Evolutionary conservation across 768 basidiomycete species (phyloP).

Genomic region (Astraeus odoratus): DNA sequence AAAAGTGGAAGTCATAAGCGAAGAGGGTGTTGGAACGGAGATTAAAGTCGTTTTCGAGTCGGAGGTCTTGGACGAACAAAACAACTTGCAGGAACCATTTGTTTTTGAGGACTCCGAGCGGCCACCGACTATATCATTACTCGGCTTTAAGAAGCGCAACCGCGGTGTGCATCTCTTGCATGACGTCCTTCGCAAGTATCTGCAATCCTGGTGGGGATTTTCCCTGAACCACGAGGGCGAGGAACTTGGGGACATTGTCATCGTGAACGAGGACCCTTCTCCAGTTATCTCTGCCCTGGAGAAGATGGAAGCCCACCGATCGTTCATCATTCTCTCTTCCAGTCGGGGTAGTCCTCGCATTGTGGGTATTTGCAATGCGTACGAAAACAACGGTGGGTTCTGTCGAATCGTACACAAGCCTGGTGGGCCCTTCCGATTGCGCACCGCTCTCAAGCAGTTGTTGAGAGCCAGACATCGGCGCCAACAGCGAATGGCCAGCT

Average conservation of each 20-base stretch:
- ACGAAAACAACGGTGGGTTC: slow-evolving; percentile 78
- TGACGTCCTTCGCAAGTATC: slow-evolving; percentile 56
- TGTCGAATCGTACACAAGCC: slow-evolving; percentile 90
- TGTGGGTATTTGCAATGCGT: slow-evolving; percentile 58
- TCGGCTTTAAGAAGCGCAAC: slow-evolving; percentile 62
- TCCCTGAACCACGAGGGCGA: slow-evolving; percentile 33
- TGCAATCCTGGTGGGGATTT: slow-evolving; percentile 75
- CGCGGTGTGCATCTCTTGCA: slow-evolving; percentile 64
- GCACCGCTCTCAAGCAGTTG: slow-evolving; percentile 49
- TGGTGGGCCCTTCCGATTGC: slow-evolving; percentile 71
- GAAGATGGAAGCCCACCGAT: slow-evolving; percentile 47
- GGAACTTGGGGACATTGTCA: slow-evolving; percentile 61
- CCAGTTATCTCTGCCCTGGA: slow-evolving; percentile 52
- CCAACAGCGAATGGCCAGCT: slow-evolving; percentile 18
- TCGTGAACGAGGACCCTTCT: slow-evolving; percentile 73
- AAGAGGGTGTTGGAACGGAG: slow-evolving; percentile 85
- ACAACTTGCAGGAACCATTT: slow-evolving; percentile 41
- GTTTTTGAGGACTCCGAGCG: slow-evolving; percentile 32
- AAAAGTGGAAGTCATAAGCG: slow-evolving; percentile 90
- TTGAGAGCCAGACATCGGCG: slow-evolving; percentile 27
- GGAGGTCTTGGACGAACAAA: slow-evolving; percentile 43
- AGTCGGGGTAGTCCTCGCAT: slow-evolving; percentile 58
- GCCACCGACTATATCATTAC: slow-evolving; percentile 54
- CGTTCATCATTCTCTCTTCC: slow-evolving; percentile 72
- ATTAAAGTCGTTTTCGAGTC: slow-evolving; percentile 82